A percentile compares a stretch with the other conserved stretches of the same genome.
Evolutionary conservation across 768 basidiomycete genomes (phyloP).

Genomic region (Lentinula detonsa): DNA sequence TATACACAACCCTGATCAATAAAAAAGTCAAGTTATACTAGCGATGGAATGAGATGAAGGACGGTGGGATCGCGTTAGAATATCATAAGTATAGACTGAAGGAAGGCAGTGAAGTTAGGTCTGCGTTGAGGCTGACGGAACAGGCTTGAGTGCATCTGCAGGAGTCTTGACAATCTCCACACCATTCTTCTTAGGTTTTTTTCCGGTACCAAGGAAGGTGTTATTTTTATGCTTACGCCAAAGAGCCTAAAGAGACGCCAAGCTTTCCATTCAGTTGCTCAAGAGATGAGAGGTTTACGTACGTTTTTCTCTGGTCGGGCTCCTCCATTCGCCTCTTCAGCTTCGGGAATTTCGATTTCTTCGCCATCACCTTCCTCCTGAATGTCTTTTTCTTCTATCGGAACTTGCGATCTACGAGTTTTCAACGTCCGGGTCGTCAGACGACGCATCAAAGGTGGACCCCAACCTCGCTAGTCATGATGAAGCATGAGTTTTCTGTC

Average conservation of each 20-base stretch:
- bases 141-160: neutral
- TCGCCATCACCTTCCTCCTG: slow-evolving; percentile 4
- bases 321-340: slow-evolving; percentile 7
- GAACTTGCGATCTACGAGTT: neutral
- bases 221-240: slow-evolving; percentile 1
- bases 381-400: slow-evolving; percentile 2
- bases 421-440: neutral
- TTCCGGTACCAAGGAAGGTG: neutral
- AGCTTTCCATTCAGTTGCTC: neutral
- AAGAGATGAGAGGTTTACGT: neutral
- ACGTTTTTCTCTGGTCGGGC: slow-evolving; percentile 1
- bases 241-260: neutral
- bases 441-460: slow-evolving; percentile 2
- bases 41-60: too few species aligned
- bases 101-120: neutral
- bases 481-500: neutral
- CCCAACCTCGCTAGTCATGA: neutral
- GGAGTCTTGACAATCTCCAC: slow-evolving; percentile 5
- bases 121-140: neutral
- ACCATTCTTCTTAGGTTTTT: neutral
- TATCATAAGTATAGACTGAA: too few species aligned
- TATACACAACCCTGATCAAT: too few species aligned
- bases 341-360: slow-evolving; percentile 5
- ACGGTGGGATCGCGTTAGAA: too few species aligned
- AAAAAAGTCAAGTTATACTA: too few species aligned